phyloP scores from a whole-genome alignment of 164 flowering plant species.

The Umbellularia californica region DNA sequence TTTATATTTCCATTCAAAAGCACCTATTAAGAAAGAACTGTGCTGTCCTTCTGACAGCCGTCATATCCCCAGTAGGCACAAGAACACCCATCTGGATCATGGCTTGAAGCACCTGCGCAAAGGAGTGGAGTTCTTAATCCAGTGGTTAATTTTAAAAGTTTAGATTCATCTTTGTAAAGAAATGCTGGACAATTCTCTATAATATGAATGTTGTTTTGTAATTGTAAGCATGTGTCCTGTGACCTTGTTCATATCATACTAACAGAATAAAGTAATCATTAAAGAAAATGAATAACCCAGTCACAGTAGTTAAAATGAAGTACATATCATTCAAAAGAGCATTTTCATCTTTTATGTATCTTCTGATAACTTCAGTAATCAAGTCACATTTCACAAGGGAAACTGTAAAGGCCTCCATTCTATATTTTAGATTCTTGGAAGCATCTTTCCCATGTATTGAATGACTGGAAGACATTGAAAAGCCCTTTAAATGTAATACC shows the following conservation, averaged over 20 bases:
- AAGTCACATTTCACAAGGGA: neutral
- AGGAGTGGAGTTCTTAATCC: neutral
- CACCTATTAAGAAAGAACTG: constrained; percentile 93
- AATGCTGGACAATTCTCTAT: neutral
- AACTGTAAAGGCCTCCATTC: neutral
- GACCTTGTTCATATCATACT: neutral
- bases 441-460: neutral
- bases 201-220: neutral
- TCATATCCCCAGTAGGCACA: constrained; percentile 98
- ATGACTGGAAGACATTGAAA: neutral
- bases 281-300: too few relatives aligned
- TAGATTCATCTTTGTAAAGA: neutral
- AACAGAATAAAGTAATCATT: too few relatives aligned
- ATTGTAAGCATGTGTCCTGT: neutral
- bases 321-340: neutral
- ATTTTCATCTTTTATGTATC: neutral
- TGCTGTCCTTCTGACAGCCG: constrained; percentile 95
- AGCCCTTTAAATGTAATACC: neutral
- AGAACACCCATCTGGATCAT: constrained; percentile 98
- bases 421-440: too few relatives aligned
- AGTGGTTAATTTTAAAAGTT: too few relatives aligned
- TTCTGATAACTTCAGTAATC: neutral
- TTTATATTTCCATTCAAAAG: neutral
- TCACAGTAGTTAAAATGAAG: too few relatives aligned
- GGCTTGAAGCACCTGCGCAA: constrained; percentile 80